Evolutionary conservation across 2,329 filamentous ascomycete genomes (phyloP), one percentile per base, ranked within the genome.

Genomic region (Xylaria sp.): DNA sequence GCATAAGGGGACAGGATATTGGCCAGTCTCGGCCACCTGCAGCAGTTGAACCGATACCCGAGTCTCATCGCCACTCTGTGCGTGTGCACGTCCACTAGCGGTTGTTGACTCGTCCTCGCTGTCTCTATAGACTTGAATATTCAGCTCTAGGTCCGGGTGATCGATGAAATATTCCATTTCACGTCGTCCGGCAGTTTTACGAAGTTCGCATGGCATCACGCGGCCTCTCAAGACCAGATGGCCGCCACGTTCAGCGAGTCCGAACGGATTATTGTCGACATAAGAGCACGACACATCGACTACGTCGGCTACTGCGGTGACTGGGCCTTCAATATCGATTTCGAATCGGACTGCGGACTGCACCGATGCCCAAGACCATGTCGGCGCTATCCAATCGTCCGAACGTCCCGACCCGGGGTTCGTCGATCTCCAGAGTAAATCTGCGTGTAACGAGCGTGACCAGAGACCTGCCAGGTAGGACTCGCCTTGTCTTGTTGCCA

Each of bases 291-390:
- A n/a, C 9, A 49, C 57, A 8, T 47, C 48, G 1, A 60, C 4
- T 3, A 63, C 43, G 8, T 60, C 43, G 17, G 46, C 31, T 31
- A 33, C 21, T 6, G 47, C 25, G 25, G 25, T 49, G 17, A 23
- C 33, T 3, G 53, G 46, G 10, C 29, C 19, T 21, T 25, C 29
- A 4, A 25, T 33, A 23, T 38, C 27, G 15, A 53, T 43, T 23
- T 43, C 40, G 40, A 43, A 60, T 19, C 37, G 13, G 25, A 59
- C 51, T 7, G 58, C 54, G 6, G 49, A 41, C 9, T 37, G 37
- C 19, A 49, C 17, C 10, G 58, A 62, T 6, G 55, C 55, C 62
- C 62, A 65, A 23, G 62, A 65, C 58, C 62, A 65, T 11, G 55
- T 57, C 15, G 62, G 62, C 1, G 59, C 55, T 8, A 46, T 47